Evolutionary conservation across 129 eudicot genomes (phyloP).

Genomic region (Escallonia herrerae): DNA sequence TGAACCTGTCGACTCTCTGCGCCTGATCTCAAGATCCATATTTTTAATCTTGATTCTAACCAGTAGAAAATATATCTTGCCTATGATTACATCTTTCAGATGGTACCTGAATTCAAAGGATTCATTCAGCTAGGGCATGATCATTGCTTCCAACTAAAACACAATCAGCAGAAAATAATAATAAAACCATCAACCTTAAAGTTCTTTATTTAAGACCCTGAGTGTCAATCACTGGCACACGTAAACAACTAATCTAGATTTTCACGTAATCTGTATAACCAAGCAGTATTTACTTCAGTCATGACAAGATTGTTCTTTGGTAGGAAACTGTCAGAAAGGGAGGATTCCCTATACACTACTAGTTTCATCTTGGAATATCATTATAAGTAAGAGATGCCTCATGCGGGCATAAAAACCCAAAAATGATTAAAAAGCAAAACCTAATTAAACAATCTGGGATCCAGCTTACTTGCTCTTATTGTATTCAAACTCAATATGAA

Average conservation of each 20-base stretch:
- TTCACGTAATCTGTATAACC: neutral
- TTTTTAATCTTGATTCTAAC: constrained; percentile 94
- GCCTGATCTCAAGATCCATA: constrained; percentile 98
- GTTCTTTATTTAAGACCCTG: too few relatives aligned
- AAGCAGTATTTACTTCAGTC: neutral
- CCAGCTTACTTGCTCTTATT: constrained; percentile 75
- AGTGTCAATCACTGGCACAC: neutral
- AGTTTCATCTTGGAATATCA: neutral
- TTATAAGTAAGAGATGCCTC: too few relatives aligned
- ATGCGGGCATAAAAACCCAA: neutral
- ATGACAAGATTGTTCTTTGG: neutral
- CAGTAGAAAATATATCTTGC: constrained; percentile 95
- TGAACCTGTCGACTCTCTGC: constrained; percentile 95
- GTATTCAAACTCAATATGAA: constrained; percentile 84
- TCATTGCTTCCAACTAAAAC: neutral
- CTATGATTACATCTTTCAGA: constrained; percentile 91
- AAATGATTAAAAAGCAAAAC: neutral
- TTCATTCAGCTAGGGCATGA: neutral
- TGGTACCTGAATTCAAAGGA: constrained; percentile 63
- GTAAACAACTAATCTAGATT: neutral
- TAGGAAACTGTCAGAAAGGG: neutral
- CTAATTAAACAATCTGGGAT: neutral
- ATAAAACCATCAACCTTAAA: too few relatives aligned
- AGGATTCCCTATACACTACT: neutral
- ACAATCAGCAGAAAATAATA: neutral